A percentile compares a stretch with the other conserved stretches of the same genome.
phyloP scores from a whole-genome alignment of 2,329 filamentous ascomycete genomes.

The Trichoderma sp. region DNA sequence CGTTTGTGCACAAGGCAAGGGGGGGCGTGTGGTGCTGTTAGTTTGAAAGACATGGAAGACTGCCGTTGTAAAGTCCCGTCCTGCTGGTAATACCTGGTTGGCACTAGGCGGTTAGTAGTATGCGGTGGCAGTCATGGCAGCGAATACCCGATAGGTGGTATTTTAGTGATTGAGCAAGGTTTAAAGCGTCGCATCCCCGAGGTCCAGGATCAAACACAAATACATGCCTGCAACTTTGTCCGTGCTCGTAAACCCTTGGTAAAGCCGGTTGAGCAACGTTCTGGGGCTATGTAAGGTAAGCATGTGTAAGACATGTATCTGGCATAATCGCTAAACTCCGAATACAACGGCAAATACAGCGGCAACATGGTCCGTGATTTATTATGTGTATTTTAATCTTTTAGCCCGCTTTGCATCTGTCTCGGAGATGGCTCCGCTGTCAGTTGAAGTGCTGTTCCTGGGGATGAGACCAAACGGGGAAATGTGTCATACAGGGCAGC shows the following conservation, averaged over 20 bases:
- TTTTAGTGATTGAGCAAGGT: not conserved
- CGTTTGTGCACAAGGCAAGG: not conserved
- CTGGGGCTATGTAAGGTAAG: not conserved
- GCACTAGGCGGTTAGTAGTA: not conserved
- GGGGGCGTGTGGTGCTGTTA: not conserved
- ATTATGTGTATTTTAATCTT: too few species aligned
- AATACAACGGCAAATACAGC: not conserved
- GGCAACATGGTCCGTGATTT: too few species aligned
- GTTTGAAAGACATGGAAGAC: not conserved
- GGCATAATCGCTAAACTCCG: not conserved
- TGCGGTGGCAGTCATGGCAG: not conserved
- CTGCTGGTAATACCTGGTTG: not conserved
- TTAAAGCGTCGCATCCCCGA: not conserved
- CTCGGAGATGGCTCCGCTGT: not conserved
- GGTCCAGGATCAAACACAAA: not conserved
- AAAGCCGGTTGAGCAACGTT: not conserved
- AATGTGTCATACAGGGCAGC: not conserved
- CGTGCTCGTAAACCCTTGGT: not conserved
- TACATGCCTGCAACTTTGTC: not conserved
- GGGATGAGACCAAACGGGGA: not conserved
- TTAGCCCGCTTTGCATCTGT: not conserved
- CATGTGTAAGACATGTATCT: not conserved
- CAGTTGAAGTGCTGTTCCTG: not conserved
- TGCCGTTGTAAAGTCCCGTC: not conserved
- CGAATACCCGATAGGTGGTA: not conserved